Conservation (phyloP, 495 filamentous ascomycete species). For the Aspergillus sparsus region DNA sequence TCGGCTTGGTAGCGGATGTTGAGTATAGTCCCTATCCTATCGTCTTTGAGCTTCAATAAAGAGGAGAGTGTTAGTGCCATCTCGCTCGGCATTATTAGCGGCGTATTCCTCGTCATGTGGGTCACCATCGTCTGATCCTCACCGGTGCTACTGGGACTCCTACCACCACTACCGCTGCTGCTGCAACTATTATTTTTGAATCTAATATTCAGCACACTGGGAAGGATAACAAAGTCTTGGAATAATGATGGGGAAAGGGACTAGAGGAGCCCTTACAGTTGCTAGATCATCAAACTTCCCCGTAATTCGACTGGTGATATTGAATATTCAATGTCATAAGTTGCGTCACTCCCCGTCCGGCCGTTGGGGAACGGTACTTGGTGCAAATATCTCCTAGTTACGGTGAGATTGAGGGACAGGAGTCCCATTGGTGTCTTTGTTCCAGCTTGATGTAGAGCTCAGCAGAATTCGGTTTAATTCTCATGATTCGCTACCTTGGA, state of each 20-base stretch:
- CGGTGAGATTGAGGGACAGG: conserved; percentile 18
- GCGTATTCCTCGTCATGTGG: conserved; percentile 14
- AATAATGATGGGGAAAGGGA: neutral
- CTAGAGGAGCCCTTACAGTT: conserved; percentile 13
- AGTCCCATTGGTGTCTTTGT: conserved; percentile 10
- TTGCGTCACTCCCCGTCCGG: conserved; percentile 10
- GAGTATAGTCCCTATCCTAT: neutral
- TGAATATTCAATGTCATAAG: conserved; percentile 22
- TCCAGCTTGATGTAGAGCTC: conserved; percentile 22
- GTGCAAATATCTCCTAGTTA: conserved; percentile 18
- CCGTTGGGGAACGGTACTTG: conserved; percentile 14
- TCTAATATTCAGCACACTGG: neutral
- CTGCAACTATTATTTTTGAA: neutral
- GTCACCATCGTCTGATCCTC: neutral
- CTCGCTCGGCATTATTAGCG: conserved; percentile 1
- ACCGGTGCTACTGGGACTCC: no score
- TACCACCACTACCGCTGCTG: no score
- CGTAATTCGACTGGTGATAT: conserved; percentile 11
- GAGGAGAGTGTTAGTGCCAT: conserved; percentile 18
- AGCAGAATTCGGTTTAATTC: neutral
- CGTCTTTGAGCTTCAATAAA: conserved; percentile 14
- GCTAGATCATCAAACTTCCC: conserved; percentile 20
- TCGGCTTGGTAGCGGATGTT: conserved; percentile 19
- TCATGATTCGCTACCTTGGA: no score
- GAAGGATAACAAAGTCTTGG: neutral